A percentile compares a stretch with the other conserved stretches of the same genome.
These are phyloP conservation scores for Salix udensis DNA, from an alignment of 345 rosid genomes.

Conservation along the genomic window DNA sequence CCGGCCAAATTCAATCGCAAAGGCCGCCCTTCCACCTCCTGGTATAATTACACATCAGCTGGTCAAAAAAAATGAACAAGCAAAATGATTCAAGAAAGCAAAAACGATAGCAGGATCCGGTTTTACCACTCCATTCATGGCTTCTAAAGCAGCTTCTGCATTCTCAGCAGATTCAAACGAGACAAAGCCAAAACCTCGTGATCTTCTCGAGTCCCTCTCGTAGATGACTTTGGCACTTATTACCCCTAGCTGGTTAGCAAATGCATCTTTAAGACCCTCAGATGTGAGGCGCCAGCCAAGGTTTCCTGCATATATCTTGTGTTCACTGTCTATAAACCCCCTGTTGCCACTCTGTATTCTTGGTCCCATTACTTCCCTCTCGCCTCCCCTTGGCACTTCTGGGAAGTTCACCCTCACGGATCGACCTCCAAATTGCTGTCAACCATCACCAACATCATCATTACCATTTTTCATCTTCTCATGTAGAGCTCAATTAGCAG, in stretches of 20 bases:
- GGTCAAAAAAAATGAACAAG: constrained; percentile 2
- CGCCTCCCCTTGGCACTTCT: constrained; percentile 92
- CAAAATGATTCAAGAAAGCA: neutral
- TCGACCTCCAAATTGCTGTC: constrained; percentile 83
- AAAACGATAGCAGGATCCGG: neutral
- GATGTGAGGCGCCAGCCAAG: constrained; percentile 84
- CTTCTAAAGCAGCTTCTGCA: constrained; percentile 51
- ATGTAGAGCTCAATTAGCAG: neutral
- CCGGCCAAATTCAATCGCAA: constrained; percentile 66
- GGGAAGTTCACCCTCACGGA: constrained; percentile 86
- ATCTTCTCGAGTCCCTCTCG: constrained; percentile 68
- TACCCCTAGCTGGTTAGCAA: constrained; percentile 62
- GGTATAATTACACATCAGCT: neutral
- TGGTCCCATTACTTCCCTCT: constrained; percentile 66
- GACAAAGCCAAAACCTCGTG: constrained; percentile 83
- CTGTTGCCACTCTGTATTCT: constrained; percentile 47
- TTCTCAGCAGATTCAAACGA: constrained; percentile 66
- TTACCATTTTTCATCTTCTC: neutral
- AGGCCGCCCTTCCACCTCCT: constrained; percentile 95
- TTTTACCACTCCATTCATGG: constrained; percentile 81
- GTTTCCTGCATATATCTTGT: constrained; percentile 89
- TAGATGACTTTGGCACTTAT: constrained; percentile 78
- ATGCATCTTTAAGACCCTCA: constrained; percentile 63
- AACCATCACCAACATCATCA: constrained; percentile 6
- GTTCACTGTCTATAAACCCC: constrained; percentile 65